Conservation (phyloP, 805 yeast genomes). For the Yamadazyma tumulicola region DNA sequence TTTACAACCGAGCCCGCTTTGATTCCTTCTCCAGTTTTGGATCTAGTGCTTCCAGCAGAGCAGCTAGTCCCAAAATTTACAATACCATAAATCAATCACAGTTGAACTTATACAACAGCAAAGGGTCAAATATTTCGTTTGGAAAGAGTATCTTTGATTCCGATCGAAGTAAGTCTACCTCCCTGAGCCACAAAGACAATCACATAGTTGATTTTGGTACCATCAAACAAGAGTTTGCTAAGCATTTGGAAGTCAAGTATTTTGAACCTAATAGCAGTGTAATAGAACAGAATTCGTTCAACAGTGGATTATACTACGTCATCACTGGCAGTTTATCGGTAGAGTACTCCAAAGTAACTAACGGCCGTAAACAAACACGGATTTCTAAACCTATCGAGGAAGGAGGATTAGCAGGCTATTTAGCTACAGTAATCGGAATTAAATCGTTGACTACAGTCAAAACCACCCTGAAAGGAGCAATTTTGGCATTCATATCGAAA, state of each 20-base stretch:
- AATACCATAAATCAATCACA: constrained; percentile 26
- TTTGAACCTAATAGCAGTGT: constrained; percentile 52
- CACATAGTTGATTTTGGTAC: constrained; percentile 8
- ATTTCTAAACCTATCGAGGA: constrained; percentile 56
- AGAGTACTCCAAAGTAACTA: constrained; percentile 7
- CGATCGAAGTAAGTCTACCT: constrained; percentile 4
- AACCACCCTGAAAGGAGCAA: constrained; percentile 57
- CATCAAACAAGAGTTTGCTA: constrained; percentile 53
- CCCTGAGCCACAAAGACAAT: background rate
- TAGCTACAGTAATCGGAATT: constrained; percentile 76
- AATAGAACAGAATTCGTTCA: constrained; percentile 60
- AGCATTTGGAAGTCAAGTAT: constrained; percentile 53
- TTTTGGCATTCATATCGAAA: constrained; percentile 63
- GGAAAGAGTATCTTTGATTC: constrained; percentile 3
- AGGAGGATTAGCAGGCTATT: constrained; percentile 87
- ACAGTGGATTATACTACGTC: constrained; percentile 76
- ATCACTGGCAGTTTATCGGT: constrained; percentile 77
- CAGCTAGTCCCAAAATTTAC: constrained; percentile 26
- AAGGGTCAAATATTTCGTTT: constrained; percentile 5
- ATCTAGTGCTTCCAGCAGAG: constrained; percentile 9
- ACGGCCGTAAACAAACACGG: constrained; percentile 15
- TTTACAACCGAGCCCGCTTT: constrained; percentile 13
- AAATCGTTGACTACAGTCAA: constrained; percentile 70
- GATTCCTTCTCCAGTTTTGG: constrained; percentile 15
- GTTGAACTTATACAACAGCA: constrained; percentile 7